phyloP scores from a whole-genome alignment of 2,329 filamentous ascomycete genomes.

The Colletotrichum melonis region DNA sequence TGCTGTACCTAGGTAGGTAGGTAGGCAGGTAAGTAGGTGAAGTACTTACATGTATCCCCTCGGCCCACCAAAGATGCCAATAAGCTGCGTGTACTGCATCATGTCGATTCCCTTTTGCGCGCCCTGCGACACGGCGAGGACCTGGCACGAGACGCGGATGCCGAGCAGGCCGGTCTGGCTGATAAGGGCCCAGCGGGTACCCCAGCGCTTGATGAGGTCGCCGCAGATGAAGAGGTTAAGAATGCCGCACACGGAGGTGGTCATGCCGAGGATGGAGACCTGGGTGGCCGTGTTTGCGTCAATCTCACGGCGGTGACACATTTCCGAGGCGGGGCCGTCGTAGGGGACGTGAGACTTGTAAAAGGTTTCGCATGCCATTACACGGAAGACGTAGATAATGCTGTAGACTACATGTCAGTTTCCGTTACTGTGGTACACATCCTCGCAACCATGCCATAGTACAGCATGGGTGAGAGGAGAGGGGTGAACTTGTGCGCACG shows the following conservation, averaged over 20 bases:
- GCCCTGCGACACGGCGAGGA: conserved; percentile 72
- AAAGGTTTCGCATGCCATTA: conserved; percentile 79
- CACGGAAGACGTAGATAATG: conserved; percentile 73
- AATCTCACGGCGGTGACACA: conserved; percentile 71
- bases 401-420: conserved; percentile 39
- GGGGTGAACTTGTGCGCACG: conserved; percentile 47
- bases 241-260: conserved; percentile 75
- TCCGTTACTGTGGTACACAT: neutral
- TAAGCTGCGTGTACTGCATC: conserved; percentile 74
- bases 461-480: neutral
- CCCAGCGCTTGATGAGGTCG: conserved; percentile 74
- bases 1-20: neutral
- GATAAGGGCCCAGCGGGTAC: conserved; percentile 71
- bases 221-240: conserved; percentile 76
- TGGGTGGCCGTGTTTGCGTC: conserved; percentile 72
- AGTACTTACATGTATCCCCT: conserved; percentile 69
- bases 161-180: conserved; percentile 74
- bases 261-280: conserved; percentile 73
- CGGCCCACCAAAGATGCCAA: conserved; percentile 76
- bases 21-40: too few relatives aligned
- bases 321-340: conserved; percentile 55
- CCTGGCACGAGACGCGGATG: conserved; percentile 71
- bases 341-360: conserved; percentile 69
- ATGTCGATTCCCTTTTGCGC: conserved; percentile 73
- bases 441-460: too few relatives aligned